phyloP scores from a whole-genome alignment of 2,329 filamentous ascomycete species.

The Scolecobasidium constrictum region DNA sequence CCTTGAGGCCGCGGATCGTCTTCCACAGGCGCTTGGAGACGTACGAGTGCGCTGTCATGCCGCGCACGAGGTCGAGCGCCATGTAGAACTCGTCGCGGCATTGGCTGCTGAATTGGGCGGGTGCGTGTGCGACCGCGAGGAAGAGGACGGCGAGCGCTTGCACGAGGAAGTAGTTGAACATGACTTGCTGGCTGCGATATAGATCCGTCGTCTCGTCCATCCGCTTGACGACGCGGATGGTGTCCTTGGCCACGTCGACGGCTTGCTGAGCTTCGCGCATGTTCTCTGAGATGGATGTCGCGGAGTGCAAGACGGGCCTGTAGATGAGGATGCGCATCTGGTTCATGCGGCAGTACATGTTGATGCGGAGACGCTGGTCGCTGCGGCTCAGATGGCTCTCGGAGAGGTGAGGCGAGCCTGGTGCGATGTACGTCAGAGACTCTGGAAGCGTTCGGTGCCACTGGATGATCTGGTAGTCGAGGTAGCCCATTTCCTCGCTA shows the following conservation, averaged over 20 bases:
- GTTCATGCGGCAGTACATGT: conserved; percentile 78
- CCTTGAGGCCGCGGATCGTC: conserved; percentile 59
- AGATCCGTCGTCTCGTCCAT: conserved; percentile 63
- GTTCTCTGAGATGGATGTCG: conserved; percentile 71
- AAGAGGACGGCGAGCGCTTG: conserved; percentile 67
- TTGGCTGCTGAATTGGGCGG: conserved; percentile 54
- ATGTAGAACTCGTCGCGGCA: conserved; percentile 71
- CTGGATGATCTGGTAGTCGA: conserved; percentile 74
- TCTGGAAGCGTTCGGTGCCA: conserved; percentile 73
- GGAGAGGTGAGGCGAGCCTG: conserved; percentile 31
- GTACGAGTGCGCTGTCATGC: conserved; percentile 59
- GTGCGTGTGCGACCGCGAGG: conserved; percentile 64
- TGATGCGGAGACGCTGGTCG: conserved; percentile 63
- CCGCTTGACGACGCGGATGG: conserved; percentile 58
- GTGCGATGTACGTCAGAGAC: conserved; percentile 50
- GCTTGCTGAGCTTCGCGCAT: conserved; percentile 61
- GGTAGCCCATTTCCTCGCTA: conserved; percentile 63
- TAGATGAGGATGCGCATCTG: conserved; percentile 87
- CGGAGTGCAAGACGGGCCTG: conserved; percentile 75
- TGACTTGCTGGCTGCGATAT: conserved; percentile 60
- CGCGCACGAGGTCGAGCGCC: conserved; percentile 63
- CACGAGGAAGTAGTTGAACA: conserved; percentile 72
- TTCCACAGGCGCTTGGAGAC: conserved; percentile 65
- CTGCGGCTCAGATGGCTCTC: conserved; percentile 44
- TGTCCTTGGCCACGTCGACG: conserved; percentile 66